Conservation (phyloP, 768 basidiomycete species). For the Rhizopogon vinicolor region DNA sequence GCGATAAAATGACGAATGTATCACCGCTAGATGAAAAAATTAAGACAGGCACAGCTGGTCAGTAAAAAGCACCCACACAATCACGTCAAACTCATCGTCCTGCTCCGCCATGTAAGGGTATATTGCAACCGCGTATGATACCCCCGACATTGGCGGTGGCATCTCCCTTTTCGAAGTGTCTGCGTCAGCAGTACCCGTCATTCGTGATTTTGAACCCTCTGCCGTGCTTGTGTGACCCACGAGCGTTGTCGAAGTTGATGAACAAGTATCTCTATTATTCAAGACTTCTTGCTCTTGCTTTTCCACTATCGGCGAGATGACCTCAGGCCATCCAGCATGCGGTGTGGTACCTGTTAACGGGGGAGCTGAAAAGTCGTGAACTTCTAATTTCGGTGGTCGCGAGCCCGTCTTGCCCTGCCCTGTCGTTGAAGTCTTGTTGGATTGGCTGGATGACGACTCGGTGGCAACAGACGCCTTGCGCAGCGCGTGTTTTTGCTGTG, state of each 20-base stretch:
- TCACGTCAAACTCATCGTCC: conserved; percentile 97
- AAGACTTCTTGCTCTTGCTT: conserved; percentile 39
- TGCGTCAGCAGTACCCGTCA: conserved; percentile 22
- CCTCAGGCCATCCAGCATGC: conserved; percentile 75
- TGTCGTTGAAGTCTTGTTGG: conserved; percentile 20
- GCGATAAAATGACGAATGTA: conserved; percentile 88
- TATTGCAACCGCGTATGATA: conserved; percentile 95
- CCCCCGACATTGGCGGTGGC: conserved; percentile 41
- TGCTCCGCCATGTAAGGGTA: conserved; percentile 99
- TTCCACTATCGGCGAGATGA: conserved; percentile 55
- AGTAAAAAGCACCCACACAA: conserved; percentile 61
- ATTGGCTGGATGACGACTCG: conserved; percentile 17
- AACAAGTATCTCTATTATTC: conserved; percentile 32
- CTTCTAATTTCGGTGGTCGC: conserved; percentile 67
- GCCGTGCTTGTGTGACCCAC: conserved; percentile 26
- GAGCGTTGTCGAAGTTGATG: conserved; percentile 27
- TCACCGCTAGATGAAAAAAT: conserved; percentile 56
- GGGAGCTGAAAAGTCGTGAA: conserved; percentile 53
- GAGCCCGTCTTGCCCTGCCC: conserved; percentile 32
- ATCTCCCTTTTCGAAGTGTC: conserved; percentile 38
- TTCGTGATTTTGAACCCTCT: conserved; percentile 15
- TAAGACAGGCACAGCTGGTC: conserved; percentile 1
- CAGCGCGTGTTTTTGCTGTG: conserved; percentile 91
- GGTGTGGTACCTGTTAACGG: conserved; percentile 56
- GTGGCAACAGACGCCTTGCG: conserved; percentile 61